Evolutionary conservation across 2,329 filamentous ascomycete species (phyloP), one percentile per base, ranked within the genome.

Genomic region (Aspergillus bombycis): DNA sequence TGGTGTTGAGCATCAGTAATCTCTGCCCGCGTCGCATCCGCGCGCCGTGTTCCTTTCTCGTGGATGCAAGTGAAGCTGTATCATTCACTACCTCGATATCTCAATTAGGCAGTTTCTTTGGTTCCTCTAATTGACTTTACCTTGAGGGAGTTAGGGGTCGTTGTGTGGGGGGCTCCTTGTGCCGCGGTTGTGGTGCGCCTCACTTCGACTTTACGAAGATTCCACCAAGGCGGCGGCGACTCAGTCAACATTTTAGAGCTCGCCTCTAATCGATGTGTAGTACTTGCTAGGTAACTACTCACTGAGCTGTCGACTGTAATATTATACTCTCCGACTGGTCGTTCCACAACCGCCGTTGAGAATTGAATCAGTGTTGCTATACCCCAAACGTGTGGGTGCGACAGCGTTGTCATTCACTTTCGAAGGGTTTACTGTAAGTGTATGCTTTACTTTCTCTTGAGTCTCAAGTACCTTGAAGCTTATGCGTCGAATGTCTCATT

Each of bases 21-120:
- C 21, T 48, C 43, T 46, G 32, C 46, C 30, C 57, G 45, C 57
- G 57, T 59, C 57, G 46, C 57, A 59, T 59, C 26, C 45, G 57
- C 57, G 57, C 57, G 57, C 45, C 46, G 45, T 50, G 57, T 53
- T 50, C 45, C 46, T 48, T 50, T 52, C 30, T 45, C 14, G 30
- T 32, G 28, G 23, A 52, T 26, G 30, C 32, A 16, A 16, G 4
- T 19, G 26, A 41, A 26, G 46, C 26, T 8, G 34, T 19, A 26
- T n/a, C 30, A 43, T 23, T 28, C 32, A 32, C 12, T 21, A 8
- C 26, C 16, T 28, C 16, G n/a, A 12, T 14, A 46, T 36, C 12
- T 28, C 14, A 55, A 26, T 6, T 55, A 19, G 28, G 34, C 45
- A 11, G n/a, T 23, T 43, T 53, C 21, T 52, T 53, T 59, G 30